Conservation (phyloP, 2,329 filamentous ascomycete species). For the Aotearoamyces nothofagi region DNA sequence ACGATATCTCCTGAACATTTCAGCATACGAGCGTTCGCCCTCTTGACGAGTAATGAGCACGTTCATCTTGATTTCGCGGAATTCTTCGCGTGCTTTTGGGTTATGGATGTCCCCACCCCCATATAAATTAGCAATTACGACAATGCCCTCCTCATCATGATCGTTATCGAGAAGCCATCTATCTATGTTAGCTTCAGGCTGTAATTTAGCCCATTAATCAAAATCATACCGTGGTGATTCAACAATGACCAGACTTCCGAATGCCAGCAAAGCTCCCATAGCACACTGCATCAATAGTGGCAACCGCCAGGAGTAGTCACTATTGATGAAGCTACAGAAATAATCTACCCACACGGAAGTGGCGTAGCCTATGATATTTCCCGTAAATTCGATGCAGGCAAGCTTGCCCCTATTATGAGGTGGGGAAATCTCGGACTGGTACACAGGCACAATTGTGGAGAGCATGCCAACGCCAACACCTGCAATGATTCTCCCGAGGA, state of each 20-base stretch:
- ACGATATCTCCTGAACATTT: constrained; percentile 90
- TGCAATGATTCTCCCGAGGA: constrained; percentile 65
- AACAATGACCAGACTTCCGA: constrained; percentile 85
- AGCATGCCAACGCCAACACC: constrained; percentile 78
- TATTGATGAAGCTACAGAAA: constrained; percentile 81
- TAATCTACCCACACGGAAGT: constrained; percentile 99
- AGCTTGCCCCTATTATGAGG: constrained; percentile 92
- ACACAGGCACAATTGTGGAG: constrained; percentile 85
- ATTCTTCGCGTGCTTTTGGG: constrained; percentile 83
- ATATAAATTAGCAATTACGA: constrained; percentile 95
- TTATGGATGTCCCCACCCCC: constrained; percentile 93
- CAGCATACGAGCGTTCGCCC: constrained; percentile 76
- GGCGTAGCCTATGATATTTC: constrained; percentile 91
- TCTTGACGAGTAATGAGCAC: constrained; percentile 88
- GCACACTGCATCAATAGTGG: constrained; percentile 85
- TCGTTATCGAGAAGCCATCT: constrained; percentile 98
- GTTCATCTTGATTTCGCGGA: constrained; percentile 97
- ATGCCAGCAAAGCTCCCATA: constrained; percentile 75
- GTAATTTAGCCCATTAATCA: neutral
- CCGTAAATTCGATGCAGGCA: constrained; percentile 95
- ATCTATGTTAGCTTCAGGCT: constrained; percentile 6
- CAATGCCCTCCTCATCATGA: constrained; percentile 94
- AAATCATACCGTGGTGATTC: constrained; percentile 69
- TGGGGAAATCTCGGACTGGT: constrained; percentile 90
- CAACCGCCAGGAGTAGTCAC: constrained; percentile 76